Conservation (phyloP, 192 early-diverging fungal species). For the Backusella macrospora region DNA sequence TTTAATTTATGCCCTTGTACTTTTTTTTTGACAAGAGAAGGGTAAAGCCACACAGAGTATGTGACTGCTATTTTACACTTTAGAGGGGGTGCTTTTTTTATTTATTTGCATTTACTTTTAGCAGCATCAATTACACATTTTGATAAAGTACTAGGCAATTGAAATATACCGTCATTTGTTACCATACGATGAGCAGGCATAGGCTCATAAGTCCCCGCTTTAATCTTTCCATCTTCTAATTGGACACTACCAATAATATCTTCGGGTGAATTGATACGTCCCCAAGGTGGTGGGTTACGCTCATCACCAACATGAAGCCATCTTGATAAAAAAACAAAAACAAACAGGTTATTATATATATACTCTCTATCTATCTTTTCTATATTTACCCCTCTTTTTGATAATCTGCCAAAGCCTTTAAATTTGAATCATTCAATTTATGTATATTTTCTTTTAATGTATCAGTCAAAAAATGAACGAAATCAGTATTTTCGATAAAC, state of each 20-base stretch:
- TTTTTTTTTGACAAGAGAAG: not conserved
- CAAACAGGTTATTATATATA: not conserved
- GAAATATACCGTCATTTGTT: constrained; percentile 54
- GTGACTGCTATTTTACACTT: not conserved
- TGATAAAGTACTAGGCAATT: constrained; percentile 53
- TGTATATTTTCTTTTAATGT: constrained; percentile 32
- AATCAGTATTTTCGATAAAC: constrained; percentile 37
- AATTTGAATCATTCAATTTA: constrained; percentile 32
- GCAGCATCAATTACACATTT: constrained; percentile 34
- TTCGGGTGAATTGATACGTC: constrained; percentile 59
- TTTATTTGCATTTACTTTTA: constrained; percentile 12
- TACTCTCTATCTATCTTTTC: not conserved
- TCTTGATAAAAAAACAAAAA: constrained; percentile 15
- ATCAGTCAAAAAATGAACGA: constrained; percentile 34
- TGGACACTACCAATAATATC: constrained; percentile 66
- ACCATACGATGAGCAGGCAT: constrained; percentile 63
- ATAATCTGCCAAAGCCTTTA: constrained; percentile 44
- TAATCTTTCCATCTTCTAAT: constrained; percentile 50
- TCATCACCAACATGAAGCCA: constrained; percentile 47
- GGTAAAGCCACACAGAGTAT: not conserved
- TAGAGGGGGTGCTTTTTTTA: not conserved
- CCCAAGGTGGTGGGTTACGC: constrained; percentile 44
- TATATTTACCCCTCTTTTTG: constrained; percentile 42
- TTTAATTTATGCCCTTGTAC: constrained; percentile 20
- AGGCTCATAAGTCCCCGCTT: constrained; percentile 51